These are phyloP conservation scores for Russula griseocarnosa DNA, from an alignment of 768 basidiomycete species.

Conservation along the genomic window DNA sequence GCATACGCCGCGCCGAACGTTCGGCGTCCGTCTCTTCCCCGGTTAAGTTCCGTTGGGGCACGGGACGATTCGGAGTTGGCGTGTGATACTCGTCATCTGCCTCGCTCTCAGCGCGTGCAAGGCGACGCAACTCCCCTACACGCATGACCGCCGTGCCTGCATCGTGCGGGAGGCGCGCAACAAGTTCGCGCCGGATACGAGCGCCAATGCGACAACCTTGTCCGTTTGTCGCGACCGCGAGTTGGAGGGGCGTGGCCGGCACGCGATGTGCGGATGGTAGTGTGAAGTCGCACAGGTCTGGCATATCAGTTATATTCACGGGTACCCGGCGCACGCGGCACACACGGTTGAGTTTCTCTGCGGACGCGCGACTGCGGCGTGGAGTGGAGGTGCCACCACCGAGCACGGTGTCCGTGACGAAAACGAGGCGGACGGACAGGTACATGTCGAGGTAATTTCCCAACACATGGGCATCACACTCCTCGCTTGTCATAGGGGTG, in stretches of 20 bases:
- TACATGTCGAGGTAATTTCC: slow-evolving; percentile 43
- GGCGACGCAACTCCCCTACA: slow-evolving; percentile 61
- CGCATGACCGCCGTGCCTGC: slow-evolving; percentile 72
- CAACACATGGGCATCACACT: slow-evolving; percentile 44
- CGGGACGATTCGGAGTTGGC: slow-evolving; percentile 65
- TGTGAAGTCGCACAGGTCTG: slow-evolving; percentile 82
- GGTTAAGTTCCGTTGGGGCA: slow-evolving; percentile 49
- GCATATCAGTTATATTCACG: slow-evolving; percentile 84
- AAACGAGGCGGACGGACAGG: slow-evolving; percentile 51
- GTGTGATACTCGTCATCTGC: slow-evolving; percentile 51
- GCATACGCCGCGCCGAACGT: slow-evolving; percentile 61
- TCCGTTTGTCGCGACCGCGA: slow-evolving; percentile 89
- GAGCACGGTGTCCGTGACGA: slow-evolving; percentile 76
- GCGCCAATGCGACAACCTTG: slow-evolving; percentile 82
- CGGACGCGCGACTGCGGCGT: slow-evolving; percentile 50
- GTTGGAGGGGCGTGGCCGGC: slow-evolving; percentile 56
- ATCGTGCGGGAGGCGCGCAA: slow-evolving; percentile 64
- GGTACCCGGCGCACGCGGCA: slow-evolving; percentile 61
- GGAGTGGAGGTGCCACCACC: slow-evolving; percentile 30
- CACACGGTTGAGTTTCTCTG: slow-evolving; percentile 51
- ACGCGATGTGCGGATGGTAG: slow-evolving; percentile 87
- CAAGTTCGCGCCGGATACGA: slow-evolving; percentile 77
- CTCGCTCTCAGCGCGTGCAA: slow-evolving; percentile 46
- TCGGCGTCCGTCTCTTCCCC: slow-evolving; percentile 40
- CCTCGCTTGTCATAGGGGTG: slow-evolving; percentile 24